Conservation (phyloP, 768 basidiomycete species). For the Austroboletus festivus region DNA sequence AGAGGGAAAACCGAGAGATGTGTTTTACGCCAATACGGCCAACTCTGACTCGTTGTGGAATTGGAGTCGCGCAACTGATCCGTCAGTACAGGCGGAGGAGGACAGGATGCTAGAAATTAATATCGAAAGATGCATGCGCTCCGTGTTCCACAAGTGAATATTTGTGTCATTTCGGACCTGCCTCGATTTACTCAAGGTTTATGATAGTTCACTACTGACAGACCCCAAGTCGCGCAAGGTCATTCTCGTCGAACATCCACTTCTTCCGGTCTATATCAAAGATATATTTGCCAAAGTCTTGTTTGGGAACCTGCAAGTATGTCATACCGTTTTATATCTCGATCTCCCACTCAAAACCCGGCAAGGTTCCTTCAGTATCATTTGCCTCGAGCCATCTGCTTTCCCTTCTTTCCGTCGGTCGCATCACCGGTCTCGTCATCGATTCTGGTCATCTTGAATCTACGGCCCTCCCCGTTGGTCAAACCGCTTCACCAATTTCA, state of each 20-base stretch:
- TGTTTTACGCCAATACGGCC: constrained; percentile 60
- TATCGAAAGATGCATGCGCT: constrained; percentile 65
- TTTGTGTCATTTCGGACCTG: neutral
- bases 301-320: constrained; percentile 86
- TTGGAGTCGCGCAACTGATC: constrained; percentile 51
- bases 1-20: constrained; percentile 85
- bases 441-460: constrained; percentile 94
- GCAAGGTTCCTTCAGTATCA: constrained; percentile 88
- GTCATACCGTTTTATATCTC: neutral
- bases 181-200: constrained; percentile 16
- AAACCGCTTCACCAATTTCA: neutral
- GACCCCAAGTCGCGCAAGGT: constrained; percentile 96
- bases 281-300: constrained; percentile 81
- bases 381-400: constrained; percentile 89
- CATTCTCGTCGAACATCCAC: constrained; percentile 86
- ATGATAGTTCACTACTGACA: constrained; percentile 77
- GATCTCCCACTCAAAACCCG: neutral
- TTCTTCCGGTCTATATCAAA: constrained; percentile 84
- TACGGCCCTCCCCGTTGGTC: constrained; percentile 76
- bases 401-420: constrained; percentile 78
- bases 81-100: constrained; percentile 64
- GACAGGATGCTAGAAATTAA: constrained; percentile 67
- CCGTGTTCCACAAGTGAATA: constrained; percentile 81
- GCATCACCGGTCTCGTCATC: constrained; percentile 90
- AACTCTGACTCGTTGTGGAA: constrained; percentile 55